Base-by-base conservation (phyloP, 2,329 filamentous ascomycete species). In the Coniochaeta ligniaria region DNA sequence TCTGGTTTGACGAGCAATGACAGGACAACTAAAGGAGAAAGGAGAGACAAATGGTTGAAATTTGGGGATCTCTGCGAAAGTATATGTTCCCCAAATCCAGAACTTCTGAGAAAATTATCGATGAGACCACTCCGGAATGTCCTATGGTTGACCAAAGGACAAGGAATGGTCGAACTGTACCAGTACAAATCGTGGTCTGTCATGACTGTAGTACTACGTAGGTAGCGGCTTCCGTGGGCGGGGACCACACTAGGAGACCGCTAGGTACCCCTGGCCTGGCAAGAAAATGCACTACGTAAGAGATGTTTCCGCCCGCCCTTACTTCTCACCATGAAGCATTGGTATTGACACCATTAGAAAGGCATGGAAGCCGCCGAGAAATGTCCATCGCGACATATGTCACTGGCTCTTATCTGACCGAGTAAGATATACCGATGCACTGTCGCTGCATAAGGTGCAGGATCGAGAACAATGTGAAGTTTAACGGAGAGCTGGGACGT, bases 61-160 rank as follows among this genome's bases (percentile, higher is more conserved):
- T 31, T 3, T 31, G 47, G 47, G 47, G 5, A 52, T 17, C 11
- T 17, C 11, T n/a, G 47, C 14, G n/a, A 52, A 31, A 17, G 47
- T 52, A 31, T 52, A 52, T 52, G 47, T 12, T 52, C 47, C 24
- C 24, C 2, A 52, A 24, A 12, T 31, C 31, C 24, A 28, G 14
- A 12, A 52, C 24, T 31, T 28, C 14, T 31, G 12, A 52, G 26
- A 31, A 52, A 52, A 31, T 31, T 11, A 52, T 52, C 12, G 47
- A 52, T 52, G 47, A 52, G 47, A 52, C 47, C 47, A 52, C 47
- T 52, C 47, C 47, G 47, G 24, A 52, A 52, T 52, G 47, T n/a
- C 22, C 22, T n/a, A n/a, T 31, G 24, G 47, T 52, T 47, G 47
- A 52, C 22, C 28, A 17, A 6, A 3, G 11, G 33, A 56, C 52